Evolutionary conservation across 2,329 filamentous ascomycete genomes (phyloP).

Genomic region (Epichloe coenophiala): DNA sequence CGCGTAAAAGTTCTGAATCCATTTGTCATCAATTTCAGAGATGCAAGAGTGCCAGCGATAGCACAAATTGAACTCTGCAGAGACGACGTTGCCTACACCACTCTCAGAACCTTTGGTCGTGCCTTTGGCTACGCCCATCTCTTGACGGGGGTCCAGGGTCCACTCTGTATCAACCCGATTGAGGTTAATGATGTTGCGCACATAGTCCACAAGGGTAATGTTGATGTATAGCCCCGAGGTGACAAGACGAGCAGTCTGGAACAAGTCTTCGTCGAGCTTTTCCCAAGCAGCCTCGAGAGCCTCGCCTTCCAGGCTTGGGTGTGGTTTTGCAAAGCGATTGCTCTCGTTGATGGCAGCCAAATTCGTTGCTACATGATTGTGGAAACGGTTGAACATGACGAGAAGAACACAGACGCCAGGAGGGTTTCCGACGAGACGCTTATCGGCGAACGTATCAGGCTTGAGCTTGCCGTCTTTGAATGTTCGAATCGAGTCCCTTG

Average conservation of each 20-base stretch:
- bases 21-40: constrained; percentile 56
- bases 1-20: constrained; percentile 59
- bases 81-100: constrained; percentile 71
- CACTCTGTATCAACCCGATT: constrained; percentile 53
- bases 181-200: constrained; percentile 59
- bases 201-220: constrained; percentile 65
- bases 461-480: constrained; percentile 61
- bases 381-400: constrained; percentile 73
- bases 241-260: constrained; percentile 65
- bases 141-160: constrained; percentile 65
- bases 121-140: constrained; percentile 43
- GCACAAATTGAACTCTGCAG: constrained; percentile 77
- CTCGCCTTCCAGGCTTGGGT: constrained; percentile 33
- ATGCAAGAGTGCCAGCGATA: constrained; percentile 83
- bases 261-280: constrained; percentile 64
- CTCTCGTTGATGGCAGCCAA: constrained; percentile 78
- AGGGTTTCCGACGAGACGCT: constrained; percentile 55
- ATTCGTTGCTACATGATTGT: constrained; percentile 73
- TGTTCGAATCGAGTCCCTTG: constrained; percentile 54
- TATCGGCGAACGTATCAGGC: constrained; percentile 58
- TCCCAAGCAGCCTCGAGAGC: constrained; percentile 40
- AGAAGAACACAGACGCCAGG: constrained; percentile 58
- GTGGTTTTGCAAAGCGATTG: constrained; percentile 59
- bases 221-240: constrained; percentile 67
- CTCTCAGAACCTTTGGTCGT: constrained; percentile 47